These are phyloP conservation scores for Ephemerocybe angulata DNA, from an alignment of 768 basidiomycete species.

Conservation along the genomic window DNA sequence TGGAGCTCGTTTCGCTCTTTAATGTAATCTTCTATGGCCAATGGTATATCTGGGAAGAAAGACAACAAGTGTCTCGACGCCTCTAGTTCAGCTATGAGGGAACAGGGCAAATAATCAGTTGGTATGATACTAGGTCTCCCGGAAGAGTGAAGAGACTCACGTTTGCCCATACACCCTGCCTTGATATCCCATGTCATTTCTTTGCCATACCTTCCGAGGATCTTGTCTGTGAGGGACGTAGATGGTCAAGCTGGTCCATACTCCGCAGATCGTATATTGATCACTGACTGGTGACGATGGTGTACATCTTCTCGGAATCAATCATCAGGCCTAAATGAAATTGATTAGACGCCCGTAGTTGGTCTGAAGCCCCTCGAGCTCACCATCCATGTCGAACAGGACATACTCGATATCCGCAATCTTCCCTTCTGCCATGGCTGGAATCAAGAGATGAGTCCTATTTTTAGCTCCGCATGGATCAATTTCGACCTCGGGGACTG, in stretches of 20 bases:
- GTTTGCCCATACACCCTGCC: slow-evolving; percentile 85
- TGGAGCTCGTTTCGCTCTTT: slow-evolving; percentile 52
- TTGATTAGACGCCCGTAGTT: background rate
- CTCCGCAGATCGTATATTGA: background rate
- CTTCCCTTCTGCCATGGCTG: slow-evolving; percentile 14
- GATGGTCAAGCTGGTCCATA: background rate
- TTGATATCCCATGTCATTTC: slow-evolving; percentile 88
- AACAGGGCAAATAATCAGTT: background rate
- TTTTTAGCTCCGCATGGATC: background rate
- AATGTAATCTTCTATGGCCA: slow-evolving; percentile 61
- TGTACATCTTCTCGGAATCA: slow-evolving; percentile 75
- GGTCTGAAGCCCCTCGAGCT: slow-evolving; percentile 13
- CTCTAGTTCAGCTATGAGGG: slow-evolving; percentile 53
- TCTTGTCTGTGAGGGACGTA: slow-evolving; percentile 48
- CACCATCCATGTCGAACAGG: slow-evolving; percentile 73
- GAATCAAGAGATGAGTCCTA: background rate
- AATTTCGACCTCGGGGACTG: too few relatives aligned
- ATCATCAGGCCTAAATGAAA: slow-evolving; percentile 58
- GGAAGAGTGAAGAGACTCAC: slow-evolving; percentile 33
- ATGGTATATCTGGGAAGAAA: slow-evolving; percentile 69
- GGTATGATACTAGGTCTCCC: background rate
- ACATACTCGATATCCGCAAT: slow-evolving; percentile 51
- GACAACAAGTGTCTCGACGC: slow-evolving; percentile 68
- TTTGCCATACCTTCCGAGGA: slow-evolving; percentile 67
- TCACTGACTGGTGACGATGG: slow-evolving; percentile 69